phyloP scores from a whole-genome alignment of 2,329 filamentous ascomycete species.

The Hymenoscyphus linearis region DNA sequence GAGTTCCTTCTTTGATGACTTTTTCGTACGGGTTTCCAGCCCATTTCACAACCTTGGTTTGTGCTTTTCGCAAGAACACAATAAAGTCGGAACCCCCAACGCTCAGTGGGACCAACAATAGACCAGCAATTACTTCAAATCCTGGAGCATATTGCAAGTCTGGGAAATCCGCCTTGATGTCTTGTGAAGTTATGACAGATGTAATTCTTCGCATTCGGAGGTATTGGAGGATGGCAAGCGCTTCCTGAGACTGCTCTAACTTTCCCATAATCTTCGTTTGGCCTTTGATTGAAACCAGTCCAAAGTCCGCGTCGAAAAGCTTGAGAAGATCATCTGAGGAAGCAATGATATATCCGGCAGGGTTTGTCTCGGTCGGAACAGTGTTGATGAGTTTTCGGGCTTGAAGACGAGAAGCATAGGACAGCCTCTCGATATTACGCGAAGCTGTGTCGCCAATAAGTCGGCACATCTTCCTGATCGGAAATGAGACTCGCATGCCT shows the following conservation, averaged over 20 bases:
- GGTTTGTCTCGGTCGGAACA: conserved; percentile 72
- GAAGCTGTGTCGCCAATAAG: conserved; percentile 82
- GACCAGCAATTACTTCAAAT: conserved; percentile 70
- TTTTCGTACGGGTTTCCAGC: conserved; percentile 85
- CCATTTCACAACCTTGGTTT: conserved; percentile 69
- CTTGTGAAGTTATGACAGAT: conserved; percentile 72
- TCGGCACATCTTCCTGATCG: conserved; percentile 87
- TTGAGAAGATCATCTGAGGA: conserved; percentile 81
- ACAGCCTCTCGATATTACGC: conserved; percentile 80
- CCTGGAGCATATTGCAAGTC: conserved; percentile 76
- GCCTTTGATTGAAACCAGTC: conserved; percentile 76
- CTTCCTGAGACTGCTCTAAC: conserved; percentile 72
- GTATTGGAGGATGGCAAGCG: conserved; percentile 79
- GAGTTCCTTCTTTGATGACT: conserved; percentile 63
- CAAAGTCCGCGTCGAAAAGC: conserved; percentile 83
- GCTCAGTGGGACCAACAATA: conserved; percentile 78
- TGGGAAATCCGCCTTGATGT: conserved; percentile 71
- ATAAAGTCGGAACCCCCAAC: conserved; percentile 48
- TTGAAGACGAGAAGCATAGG: conserved; percentile 78
- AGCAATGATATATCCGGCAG: conserved; percentile 84
- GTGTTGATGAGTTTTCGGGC: conserved; percentile 86
- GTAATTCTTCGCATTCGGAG: conserved; percentile 69
- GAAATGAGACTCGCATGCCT: conserved; percentile 89
- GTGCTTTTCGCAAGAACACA: conserved; percentile 79
- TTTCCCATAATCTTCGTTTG: conserved; percentile 82